A percentile compares a stretch with the other conserved stretches of the same genome.
Conservation (phyloP, 2,329 filamentous ascomycete genomes). For the Dothidotthia symphoricarpi region DNA sequence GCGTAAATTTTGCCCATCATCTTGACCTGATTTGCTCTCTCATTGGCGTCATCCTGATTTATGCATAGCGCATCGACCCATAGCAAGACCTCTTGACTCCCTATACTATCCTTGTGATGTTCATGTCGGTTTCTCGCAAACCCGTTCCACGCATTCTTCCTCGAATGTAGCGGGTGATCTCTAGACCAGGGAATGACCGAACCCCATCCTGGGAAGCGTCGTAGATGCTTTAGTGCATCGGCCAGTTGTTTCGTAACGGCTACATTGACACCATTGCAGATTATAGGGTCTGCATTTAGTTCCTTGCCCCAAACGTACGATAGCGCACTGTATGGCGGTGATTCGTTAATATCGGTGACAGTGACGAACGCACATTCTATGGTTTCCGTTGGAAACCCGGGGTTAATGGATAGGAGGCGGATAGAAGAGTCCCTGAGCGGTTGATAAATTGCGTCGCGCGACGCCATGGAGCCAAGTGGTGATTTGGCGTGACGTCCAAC, state of each 20-base stretch:
- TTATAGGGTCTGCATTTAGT: not conserved
- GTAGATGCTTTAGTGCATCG: constrained; percentile 3
- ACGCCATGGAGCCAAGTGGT: too few species aligned
- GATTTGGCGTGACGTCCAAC: too few species aligned
- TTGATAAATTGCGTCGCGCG: too few species aligned
- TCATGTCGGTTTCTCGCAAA: constrained; percentile 3
- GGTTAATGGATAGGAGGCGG: too few species aligned
- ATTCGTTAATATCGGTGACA: too few species aligned
- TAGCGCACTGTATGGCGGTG: constrained; percentile 4
- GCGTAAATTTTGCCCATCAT: constrained; percentile 13
- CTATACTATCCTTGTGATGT: not conserved
- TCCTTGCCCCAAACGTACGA: constrained; percentile 7
- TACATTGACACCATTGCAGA: not conserved
- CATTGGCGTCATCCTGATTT: constrained; percentile 9
- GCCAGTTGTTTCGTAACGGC: constrained; percentile 1
- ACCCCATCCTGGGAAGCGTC: not conserved
- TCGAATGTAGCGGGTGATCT: constrained; percentile 2
- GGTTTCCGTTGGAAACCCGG: too few species aligned
- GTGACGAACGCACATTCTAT: too few species aligned
- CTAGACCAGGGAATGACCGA: constrained; percentile 1
- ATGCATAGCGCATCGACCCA: constrained; percentile 17
- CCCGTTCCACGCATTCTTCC: constrained; percentile 1
- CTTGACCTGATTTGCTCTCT: constrained; percentile 8
- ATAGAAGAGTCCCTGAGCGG: too few species aligned
- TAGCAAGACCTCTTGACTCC: too few species aligned